Evolutionary conservation across 495 filamentous ascomycete genomes (phyloP).

Genomic region (Penicillium samsonianum): DNA sequence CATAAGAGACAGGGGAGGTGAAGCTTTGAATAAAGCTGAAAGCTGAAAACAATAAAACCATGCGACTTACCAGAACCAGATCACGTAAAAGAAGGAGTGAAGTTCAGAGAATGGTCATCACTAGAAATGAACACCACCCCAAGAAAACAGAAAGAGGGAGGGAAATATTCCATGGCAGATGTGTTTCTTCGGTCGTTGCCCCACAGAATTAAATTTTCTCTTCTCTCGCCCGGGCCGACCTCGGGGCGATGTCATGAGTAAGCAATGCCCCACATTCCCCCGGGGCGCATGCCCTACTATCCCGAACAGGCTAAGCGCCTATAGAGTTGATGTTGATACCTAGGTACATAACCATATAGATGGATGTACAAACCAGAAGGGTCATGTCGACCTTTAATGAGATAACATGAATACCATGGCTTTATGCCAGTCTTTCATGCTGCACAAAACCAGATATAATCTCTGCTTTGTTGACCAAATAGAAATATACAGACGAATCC

Average conservation of each 20-base stretch:
- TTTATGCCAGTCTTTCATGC: conserved; percentile 6
- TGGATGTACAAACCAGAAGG: neutral
- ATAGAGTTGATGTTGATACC: neutral
- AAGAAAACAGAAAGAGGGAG: conserved; percentile 7
- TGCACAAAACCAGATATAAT: neutral
- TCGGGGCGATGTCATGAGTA: neutral
- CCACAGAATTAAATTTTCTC: conserved; percentile 10
- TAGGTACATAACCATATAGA: neutral
- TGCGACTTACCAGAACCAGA: conserved; percentile 25
- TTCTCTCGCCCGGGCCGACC: conserved; percentile 7
- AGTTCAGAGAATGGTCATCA: conserved; percentile 15
- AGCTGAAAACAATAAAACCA: conserved; percentile 1
- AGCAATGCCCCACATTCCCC: neutral
- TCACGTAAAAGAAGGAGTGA: conserved; percentile 9
- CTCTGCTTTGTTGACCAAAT: conserved; percentile 6
- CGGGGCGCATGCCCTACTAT: conserved; percentile 1
- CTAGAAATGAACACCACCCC: conserved; percentile 12
- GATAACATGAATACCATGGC: neutral
- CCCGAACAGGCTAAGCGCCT: conserved; percentile 4
- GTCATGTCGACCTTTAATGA: neutral
- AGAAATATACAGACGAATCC: neutral
- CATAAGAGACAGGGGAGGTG: conserved; percentile 31
- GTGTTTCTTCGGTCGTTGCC: conserved; percentile 7
- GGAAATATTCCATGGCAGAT: conserved; percentile 13
- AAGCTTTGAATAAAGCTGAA: conserved; percentile 1